Evolutionary conservation across 371 early-diverging fungal species (phyloP), one percentile per base, ranked within the genome.

Genomic region (Actinomucor elegans): DNA sequence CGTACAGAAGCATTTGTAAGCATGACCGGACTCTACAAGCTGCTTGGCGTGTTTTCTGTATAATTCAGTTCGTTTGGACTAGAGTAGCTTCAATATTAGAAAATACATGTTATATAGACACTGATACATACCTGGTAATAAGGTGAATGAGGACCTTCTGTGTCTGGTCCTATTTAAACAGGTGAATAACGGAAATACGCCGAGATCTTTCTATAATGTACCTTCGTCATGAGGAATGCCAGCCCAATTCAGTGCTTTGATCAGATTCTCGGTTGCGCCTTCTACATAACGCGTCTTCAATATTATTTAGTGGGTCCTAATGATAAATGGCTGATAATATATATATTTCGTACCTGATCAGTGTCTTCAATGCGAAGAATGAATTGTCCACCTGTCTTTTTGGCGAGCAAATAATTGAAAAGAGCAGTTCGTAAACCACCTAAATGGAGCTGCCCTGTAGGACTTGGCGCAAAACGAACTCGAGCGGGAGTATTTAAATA

Each of bases 361-460:
- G 97, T 96, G 63, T 97, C 97, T 59, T 97, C 97, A 43, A 97
- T 94, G 47, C 97, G 85, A 43, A 97, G 69, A 48, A 96, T 77
- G 61, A 94, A 92, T 27, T 69, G 66, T 4, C 94, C 95, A 9
- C 86, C 84, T 0, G 77, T 71, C 49, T 88, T 78, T 29, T 82
- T 79, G 3, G 97, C 90, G 20, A 94, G 67, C 31, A 96, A 73
- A 54, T 90, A 93, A 71, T 96, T 96, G 73, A 87, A 96, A 43
- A 97, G 81, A 5, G 94, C 94, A 0, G 96, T 96, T 40, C 97
- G 81, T 47, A 97, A 80, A 14, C 96, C 96, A 29, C 97, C 97
- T 17, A 97, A 81, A 62, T 97, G 97, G 36, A 97, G 79, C 55
- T 86, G 75, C 6, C 97, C 97, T 1, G 97, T 96, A 4, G 97